Percentiles rank a stretch among this genome's conserved stretches.
Evolutionary conservation across 306 rosid genomes (phyloP).

Genomic region (Quercus cerris): DNA sequence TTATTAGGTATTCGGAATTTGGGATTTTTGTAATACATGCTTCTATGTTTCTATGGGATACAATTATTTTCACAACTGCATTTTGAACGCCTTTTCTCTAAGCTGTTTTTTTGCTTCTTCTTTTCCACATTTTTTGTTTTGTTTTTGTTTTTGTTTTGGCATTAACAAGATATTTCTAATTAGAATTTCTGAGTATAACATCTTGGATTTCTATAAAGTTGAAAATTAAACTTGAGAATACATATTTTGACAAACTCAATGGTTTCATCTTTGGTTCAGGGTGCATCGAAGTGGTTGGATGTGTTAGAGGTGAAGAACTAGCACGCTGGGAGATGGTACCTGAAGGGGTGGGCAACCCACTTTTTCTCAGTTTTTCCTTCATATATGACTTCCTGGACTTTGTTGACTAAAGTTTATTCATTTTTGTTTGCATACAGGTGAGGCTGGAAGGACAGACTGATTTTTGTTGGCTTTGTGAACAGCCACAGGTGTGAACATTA

Average conservation of each 20-base stretch:
- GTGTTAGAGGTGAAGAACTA: constrained; percentile 72
- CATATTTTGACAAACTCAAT: constrained; percentile 7
- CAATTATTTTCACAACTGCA: background rate
- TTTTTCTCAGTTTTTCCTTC: background rate
- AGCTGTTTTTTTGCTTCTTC: background rate
- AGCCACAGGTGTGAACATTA: constrained; percentile 61
- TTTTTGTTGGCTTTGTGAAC: constrained; percentile 91
- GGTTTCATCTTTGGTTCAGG: constrained; percentile 39
- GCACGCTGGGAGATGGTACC: constrained; percentile 82
- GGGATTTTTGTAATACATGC: background rate
- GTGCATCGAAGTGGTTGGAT: constrained; percentile 84
- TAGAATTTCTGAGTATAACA: background rate
- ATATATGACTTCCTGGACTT: background rate
- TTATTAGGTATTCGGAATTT: constrained; percentile 55
- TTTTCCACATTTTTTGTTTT: background rate
- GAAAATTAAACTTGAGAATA: background rate
- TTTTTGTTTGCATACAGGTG: constrained; percentile 49
- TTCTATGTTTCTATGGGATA: background rate
- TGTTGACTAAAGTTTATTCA: constrained; percentile 5
- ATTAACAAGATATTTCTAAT: background rate
- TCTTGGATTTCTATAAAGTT: background rate
- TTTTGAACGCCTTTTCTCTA: background rate
- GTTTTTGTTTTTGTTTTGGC: no score
- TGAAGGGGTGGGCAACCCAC: constrained; percentile 56
- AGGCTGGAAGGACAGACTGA: constrained; percentile 85